Evolutionary conservation across 2,329 filamentous ascomycete species (phyloP).

Genomic region (Chaetomium globosum): DNA sequence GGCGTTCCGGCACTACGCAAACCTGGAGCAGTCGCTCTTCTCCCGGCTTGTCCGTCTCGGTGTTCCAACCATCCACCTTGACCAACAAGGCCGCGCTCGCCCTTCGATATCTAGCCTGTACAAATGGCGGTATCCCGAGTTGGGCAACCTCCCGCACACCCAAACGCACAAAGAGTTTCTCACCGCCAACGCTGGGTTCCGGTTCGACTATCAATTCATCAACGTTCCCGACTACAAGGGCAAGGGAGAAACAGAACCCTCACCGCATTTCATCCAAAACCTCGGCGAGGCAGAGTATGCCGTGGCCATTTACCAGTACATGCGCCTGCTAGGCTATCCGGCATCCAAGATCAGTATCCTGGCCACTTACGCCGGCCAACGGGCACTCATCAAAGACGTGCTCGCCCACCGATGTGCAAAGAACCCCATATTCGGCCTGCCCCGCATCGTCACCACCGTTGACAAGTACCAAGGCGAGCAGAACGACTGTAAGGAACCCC

Average conservation of each 20-base stretch:
- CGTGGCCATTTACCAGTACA: slow-evolving; percentile 94
- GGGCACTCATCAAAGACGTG: slow-evolving; percentile 85
- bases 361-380: slow-evolving; percentile 90
- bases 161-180: slow-evolving; percentile 70
- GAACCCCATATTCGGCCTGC: slow-evolving; percentile 84
- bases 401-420: slow-evolving; percentile 78
- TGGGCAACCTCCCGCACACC: slow-evolving; percentile 79
- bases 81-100: slow-evolving; percentile 90
- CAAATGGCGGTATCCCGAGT: slow-evolving; percentile 83
- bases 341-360: slow-evolving; percentile 82
- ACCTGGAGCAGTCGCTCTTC: slow-evolving; percentile 94
- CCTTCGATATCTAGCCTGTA: slow-evolving; percentile 87
- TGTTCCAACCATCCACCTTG: slow-evolving; percentile 85
- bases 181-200: slow-evolving; percentile 85
- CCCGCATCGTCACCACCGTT: slow-evolving; percentile 87
- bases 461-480: slow-evolving; percentile 99
- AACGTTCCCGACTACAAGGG: slow-evolving; percentile 93
- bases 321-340: slow-evolving; percentile 92
- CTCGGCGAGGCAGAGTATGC: slow-evolving; percentile 96
- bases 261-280: slow-evolving; percentile 94
- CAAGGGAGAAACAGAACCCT: slow-evolving; percentile 82
- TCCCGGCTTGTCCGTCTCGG: slow-evolving; percentile 86
- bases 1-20: slow-evolving; percentile 91
- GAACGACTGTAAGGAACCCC: slow-evolving; percentile 81
- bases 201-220: slow-evolving; percentile 95